Evolutionary conservation across 441 rosid genomes (phyloP), one percentile per base, ranked within the genome.

Genomic region (Jatropha podagrica): DNA sequence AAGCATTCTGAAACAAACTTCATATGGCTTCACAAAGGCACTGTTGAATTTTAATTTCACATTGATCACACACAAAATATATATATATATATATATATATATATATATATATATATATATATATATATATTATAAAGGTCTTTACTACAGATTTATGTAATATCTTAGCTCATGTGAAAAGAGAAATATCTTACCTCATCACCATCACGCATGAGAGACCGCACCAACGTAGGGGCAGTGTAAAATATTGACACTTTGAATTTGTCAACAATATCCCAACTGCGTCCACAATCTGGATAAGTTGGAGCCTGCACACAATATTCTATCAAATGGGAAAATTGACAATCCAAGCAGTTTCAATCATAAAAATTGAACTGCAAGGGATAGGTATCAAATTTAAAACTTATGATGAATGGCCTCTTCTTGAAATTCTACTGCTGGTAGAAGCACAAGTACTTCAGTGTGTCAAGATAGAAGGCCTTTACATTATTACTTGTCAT

Each of bases 231-330:
- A 11, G 99, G 99, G 44, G 99, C 98, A 62, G 99, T 96, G 78
- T 96, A 96, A 81, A 96, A 96, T 83, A 94, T 82, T 9, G 99
- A 86, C 85, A 96, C 86, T 77, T 90, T 96, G 87, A 88, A 94
- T 84, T 96, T 96, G 88, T 96, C 99, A 75, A 96, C 97, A 75
- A 96, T 92, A 60, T 94, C 94, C 99, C 99, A 96, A 84, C 92
- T 88, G 62, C 99, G 94, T 67, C 99, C 99, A 46, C 97, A 8
- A 80, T 96, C 92, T 73, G 99, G 99, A 82, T 96, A 89, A 86
- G 79, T 96, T 80, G 98, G 98, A 80, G 89, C 88, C 99, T 95
- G 91, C 80, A 84, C 65, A 51, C 54, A 65, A 77, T 71, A 85
- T 52, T 15, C 74, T 63, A 76, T 81, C 73, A 73, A 71, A 54